Base-by-base conservation (phyloP, 306 rosid genomes). In the Rosa multiflora region DNA sequence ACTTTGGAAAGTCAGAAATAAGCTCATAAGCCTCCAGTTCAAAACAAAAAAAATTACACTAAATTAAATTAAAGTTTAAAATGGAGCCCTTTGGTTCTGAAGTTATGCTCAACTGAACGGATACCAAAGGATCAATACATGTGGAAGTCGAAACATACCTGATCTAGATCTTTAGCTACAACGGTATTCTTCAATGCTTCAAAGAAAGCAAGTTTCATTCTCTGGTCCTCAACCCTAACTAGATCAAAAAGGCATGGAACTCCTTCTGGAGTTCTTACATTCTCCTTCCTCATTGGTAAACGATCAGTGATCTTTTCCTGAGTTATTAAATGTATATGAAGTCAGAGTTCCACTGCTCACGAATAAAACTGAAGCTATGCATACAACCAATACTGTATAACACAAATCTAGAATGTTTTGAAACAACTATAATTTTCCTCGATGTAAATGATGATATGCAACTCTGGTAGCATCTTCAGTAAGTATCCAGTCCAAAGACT, bases 161-260 rank as follows among this genome's bases (percentile, higher is more conserved):
- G 99, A 71, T 94, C 92, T 42, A 92, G 90, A 85, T 91, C 93
- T 77, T 89, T 84, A 68, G 97, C 97, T 40, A 94, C 97, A 74
- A 94, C 83, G 6, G 97, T 91, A 84, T 89, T 92, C 76, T 90
- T 79, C 73, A 92, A 73, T 80, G 89, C 87, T 7, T 92, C 84
- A 86, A 78, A 94, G 89, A 94, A 94, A 79, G 97, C 99, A 77
- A 94, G 89, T 75, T 92, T 89, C 95, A 92, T 92, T 78, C 92
- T 83, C 80, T 94, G 92, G 66, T 94, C 97, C 72, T 53, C 83
- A 73, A 94, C 95, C 84, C 86, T 86, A 51, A 94, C 90, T 82
- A 94, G 77, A 87, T 94, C 97, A 66, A 92, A 92, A 70, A 94
- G 93, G 63, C 92, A 94, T 13, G 90, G 97, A 88, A 94, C 97